These are phyloP conservation scores for Pholiota adiposa DNA, from an alignment of 1,284 basidiomycete species.

Conservation along the genomic window DNA sequence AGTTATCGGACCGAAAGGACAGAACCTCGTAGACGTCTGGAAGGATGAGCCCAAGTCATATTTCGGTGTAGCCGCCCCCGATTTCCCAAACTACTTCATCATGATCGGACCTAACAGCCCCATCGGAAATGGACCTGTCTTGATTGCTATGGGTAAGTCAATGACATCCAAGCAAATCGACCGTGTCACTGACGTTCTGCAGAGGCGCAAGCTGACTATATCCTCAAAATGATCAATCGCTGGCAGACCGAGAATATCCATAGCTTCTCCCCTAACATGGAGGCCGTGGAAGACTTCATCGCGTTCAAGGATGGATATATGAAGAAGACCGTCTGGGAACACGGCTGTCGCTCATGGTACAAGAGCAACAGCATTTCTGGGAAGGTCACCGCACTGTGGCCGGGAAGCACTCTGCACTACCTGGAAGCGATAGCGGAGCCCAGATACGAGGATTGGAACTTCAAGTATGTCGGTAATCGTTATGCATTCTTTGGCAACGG, in stretches of 20 bases:
- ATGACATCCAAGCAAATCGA: constrained; percentile 11
- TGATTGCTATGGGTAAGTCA: constrained; percentile 28
- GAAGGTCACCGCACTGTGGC: constrained; percentile 33
- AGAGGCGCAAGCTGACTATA: constrained; percentile 11
- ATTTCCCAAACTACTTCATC: constrained; percentile 37
- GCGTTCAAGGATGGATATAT: constrained; percentile 12
- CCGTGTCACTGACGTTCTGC: constrained; percentile 8
- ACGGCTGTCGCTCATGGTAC: constrained; percentile 9
- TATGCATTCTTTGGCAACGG: constrained; percentile 34
- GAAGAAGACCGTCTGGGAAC: constrained; percentile 9
- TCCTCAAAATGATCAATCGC: constrained; percentile 9
- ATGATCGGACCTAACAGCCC: constrained; percentile 37
- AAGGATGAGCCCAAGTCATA: constrained; percentile 32
- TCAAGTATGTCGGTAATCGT: constrained; percentile 31
- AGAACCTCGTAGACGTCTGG: constrained; percentile 32
- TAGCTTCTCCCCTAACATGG: constrained; percentile 9
- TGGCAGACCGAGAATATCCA: constrained; percentile 15
- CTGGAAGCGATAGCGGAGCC: constrained; percentile 31
- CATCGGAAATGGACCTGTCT: constrained; percentile 36
- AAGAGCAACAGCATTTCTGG: constrained; percentile 19
- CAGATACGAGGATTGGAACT: constrained; percentile 36
- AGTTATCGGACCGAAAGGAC: constrained; percentile 28
- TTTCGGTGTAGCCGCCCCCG: constrained; percentile 32
- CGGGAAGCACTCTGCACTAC: constrained; percentile 35
- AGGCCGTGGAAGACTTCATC: constrained; percentile 10